Percentiles rank a stretch among this genome's conserved stretches.
phyloP scores from a whole-genome alignment of 2,329 filamentous ascomycete genomes.

The Colletotrichum brevisporum region DNA sequence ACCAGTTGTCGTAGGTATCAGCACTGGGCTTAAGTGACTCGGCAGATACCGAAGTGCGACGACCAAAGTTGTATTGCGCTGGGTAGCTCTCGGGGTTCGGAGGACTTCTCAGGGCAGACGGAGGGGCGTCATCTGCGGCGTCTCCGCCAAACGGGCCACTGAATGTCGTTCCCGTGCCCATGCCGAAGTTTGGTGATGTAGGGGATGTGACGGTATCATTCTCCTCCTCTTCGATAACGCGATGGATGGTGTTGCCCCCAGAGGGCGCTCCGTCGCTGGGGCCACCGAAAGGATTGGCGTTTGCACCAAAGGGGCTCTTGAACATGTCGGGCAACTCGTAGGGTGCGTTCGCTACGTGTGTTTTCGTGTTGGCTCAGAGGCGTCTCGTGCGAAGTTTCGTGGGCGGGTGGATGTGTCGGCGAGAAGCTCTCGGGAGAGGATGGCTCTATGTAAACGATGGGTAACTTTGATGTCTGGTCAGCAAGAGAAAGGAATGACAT shows the following conservation, averaged over 20 bases:
- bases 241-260: constrained; percentile 57
- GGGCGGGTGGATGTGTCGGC: constrained; percentile 70
- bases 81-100: constrained; percentile 81
- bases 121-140: constrained; percentile 61
- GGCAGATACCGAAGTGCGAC: constrained; percentile 95
- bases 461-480: constrained; percentile 39
- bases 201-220: constrained; percentile 82
- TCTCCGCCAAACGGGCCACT: constrained; percentile 67
- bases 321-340: constrained; percentile 80
- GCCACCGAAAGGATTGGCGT: constrained; percentile 81
- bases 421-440: constrained; percentile 68
- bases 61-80: constrained; percentile 92
- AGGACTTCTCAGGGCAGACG: constrained; percentile 60
- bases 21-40: constrained; percentile 94
- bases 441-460: too few species aligned
- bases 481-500: constrained; percentile 16
- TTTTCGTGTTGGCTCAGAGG: not conserved
- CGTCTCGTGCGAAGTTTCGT: constrained; percentile 59
- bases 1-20: constrained; percentile 89
- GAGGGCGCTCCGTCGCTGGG: constrained; percentile 56
- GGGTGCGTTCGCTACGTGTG: constrained; percentile 7
- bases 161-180: constrained; percentile 58
- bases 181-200: constrained; percentile 73
- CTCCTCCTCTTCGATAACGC: constrained; percentile 87
- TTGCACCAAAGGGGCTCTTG: constrained; percentile 78